These are phyloP conservation scores for Aureobasidium sp. DNA, from an alignment of 2,329 filamentous ascomycete genomes.

Conservation along the genomic window DNA sequence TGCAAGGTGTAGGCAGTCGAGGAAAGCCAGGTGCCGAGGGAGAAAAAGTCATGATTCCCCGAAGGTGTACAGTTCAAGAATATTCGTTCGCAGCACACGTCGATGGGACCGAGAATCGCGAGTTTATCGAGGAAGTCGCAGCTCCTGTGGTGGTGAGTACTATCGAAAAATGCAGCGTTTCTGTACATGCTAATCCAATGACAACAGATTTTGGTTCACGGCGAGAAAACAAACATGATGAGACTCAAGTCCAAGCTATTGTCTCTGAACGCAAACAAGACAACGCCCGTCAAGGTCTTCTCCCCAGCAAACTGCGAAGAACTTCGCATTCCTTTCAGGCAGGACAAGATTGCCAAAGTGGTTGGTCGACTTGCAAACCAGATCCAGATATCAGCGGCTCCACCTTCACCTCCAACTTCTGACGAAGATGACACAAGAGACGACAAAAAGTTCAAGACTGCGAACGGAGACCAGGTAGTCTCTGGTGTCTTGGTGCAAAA, in stretches of 20 bases:
- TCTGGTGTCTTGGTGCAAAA: slow-evolving; percentile 93
- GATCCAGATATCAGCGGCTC: slow-evolving; percentile 57
- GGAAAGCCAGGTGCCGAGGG: slow-evolving; percentile 60
- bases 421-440: slow-evolving; percentile 33
- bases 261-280: slow-evolving; percentile 78
- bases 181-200: not conserved
- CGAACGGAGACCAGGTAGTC: slow-evolving; percentile 59
- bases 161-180: not conserved
- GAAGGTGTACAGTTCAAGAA: slow-evolving; percentile 88
- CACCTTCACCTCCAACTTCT: slow-evolving; percentile 34
- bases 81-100: slow-evolving; percentile 96
- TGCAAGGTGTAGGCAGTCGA: slow-evolving; percentile 50
- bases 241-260: slow-evolving; percentile 89
- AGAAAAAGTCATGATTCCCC: slow-evolving; percentile 87
- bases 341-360: slow-evolving; percentile 92
- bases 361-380: slow-evolving; percentile 80
- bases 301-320: slow-evolving; percentile 94
- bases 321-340: slow-evolving; percentile 87
- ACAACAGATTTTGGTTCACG: slow-evolving; percentile 81
- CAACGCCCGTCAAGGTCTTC: slow-evolving; percentile 80
- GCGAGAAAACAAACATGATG: slow-evolving; percentile 98
- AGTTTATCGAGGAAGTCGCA: slow-evolving; percentile 91
- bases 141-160: slow-evolving; percentile 82
- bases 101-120: slow-evolving; percentile 88
- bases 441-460: slow-evolving; percentile 24